Base-by-base conservation (phyloP, 108 stramenopile species). In the Fistulifera solaris region DNA sequence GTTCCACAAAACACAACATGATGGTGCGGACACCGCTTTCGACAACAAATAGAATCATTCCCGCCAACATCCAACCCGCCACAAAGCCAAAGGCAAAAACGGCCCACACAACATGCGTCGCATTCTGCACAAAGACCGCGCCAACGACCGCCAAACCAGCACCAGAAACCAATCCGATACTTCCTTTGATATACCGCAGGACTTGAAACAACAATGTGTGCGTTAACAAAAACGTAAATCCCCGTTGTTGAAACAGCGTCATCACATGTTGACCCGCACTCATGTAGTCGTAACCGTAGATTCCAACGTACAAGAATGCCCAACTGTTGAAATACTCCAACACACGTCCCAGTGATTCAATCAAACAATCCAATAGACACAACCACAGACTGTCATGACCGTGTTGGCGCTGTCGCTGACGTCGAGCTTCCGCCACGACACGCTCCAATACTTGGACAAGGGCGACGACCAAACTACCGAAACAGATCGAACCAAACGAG, bases 241-340 rank as follows among this genome's bases (percentile, higher is more conserved):
- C 91, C 22, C 77, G 73, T 22, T 61, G 48, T 53, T 62, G 51
- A 49, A 93, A 93, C 22, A 93, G 69, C 19, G 38, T 54, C 18
- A 81, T 66, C 38, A 83, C 86, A 22, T 75, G 71, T 39, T 62
- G 43, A 12, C 87, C 88, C n/a, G 85, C 82, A 39, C 76, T 70
- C 22, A 85, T 48, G 60, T 82, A 94, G 22, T 48, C 48, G 54
- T 77, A 81, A 25, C 83, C 87, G 61, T 93, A 86, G 28, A 86
- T 41, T 47, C 83, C 93, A 10, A 88, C 84, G 48, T 87, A 88
- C 23, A 83, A 67, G 66, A 82, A 90, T 0, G 88, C 89, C 77
- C 78, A 85, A 51, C 72, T 76, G 63, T 81, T 81, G 56, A 83
- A 75, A 54, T 85, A 85, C 48, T 91, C 85, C 5, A 87, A 48